phyloP scores from a whole-genome alignment of 1,139 yeast genomes.

The Candida sojae region DNA sequence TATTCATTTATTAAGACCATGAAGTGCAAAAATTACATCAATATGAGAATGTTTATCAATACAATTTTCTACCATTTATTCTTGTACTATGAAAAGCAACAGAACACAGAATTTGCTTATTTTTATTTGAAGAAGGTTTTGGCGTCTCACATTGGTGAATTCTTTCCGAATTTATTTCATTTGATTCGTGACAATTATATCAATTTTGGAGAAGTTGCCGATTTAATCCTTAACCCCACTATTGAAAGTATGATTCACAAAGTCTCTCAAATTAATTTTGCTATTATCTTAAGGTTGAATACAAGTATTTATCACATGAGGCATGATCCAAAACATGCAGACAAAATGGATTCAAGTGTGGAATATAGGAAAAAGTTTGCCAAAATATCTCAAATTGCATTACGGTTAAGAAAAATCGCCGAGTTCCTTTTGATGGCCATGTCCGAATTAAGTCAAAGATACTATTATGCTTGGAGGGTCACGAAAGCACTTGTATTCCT shows the following conservation, averaged over 20 bases:
- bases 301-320: constrained; percentile 24
- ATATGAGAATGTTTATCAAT: constrained; percentile 29
- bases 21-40: constrained; percentile 33
- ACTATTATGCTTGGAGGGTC: constrained; percentile 48
- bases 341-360: constrained; percentile 16
- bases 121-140: constrained; percentile 34
- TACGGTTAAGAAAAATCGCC: not conserved
- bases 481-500: constrained; percentile 36
- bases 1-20: constrained; percentile 33
- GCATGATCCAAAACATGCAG: constrained; percentile 10
- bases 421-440: constrained; percentile 16
- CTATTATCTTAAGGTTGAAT: constrained; percentile 22
- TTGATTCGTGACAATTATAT: constrained; percentile 28
- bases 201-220: constrained; percentile 38
- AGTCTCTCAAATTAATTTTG: constrained; percentile 28
- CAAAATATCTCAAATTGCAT: constrained; percentile 17
- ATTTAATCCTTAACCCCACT: constrained; percentile 37
- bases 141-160: constrained; percentile 23
- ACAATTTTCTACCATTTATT: constrained; percentile 29
- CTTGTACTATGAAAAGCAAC: constrained; percentile 28
- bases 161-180: constrained; percentile 30
- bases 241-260: constrained; percentile 32
- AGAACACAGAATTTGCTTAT: constrained; percentile 23
- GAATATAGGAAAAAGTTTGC: constrained; percentile 20
- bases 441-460: constrained; percentile 34